Evolutionary conservation across 805 yeast species (phyloP).

Genomic region (Isabelozyma gotoi): DNA sequence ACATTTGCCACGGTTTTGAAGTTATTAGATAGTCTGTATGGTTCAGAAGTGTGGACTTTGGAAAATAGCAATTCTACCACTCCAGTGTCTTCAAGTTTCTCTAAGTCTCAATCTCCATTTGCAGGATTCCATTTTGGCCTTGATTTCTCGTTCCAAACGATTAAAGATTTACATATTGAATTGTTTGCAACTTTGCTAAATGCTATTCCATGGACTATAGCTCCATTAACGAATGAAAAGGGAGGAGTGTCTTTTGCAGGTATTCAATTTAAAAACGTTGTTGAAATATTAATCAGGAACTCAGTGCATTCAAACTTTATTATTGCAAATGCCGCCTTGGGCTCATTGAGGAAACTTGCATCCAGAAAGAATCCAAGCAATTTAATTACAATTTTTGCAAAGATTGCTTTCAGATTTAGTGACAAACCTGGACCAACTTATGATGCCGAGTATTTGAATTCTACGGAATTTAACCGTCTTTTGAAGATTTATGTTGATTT

Average conservation of each 20-base stretch:
- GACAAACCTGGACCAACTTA: slow-evolving; percentile 63
- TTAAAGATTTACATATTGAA: slow-evolving; percentile 47
- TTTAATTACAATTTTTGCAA: slow-evolving; percentile 72
- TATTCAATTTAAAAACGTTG: slow-evolving; percentile 56
- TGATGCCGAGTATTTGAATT: slow-evolving; percentile 57
- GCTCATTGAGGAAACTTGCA: slow-evolving; percentile 65
- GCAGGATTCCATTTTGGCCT: slow-evolving; percentile 41
- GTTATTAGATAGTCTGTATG: slow-evolving; percentile 57
- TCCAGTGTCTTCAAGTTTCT: slow-evolving; percentile 11
- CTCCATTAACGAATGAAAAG: slow-evolving; percentile 25
- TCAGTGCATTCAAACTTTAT: slow-evolving; percentile 63
- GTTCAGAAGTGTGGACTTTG: slow-evolving; percentile 37
- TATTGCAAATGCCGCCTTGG: slow-evolving; percentile 64
- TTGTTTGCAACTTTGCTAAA: slow-evolving; percentile 70
- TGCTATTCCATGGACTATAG: slow-evolving; percentile 64
- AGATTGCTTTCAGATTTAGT: slow-evolving; percentile 75
- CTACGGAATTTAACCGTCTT: slow-evolving; percentile 58
- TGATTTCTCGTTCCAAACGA: slow-evolving; percentile 31
- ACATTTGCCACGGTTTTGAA: slow-evolving; percentile 55
- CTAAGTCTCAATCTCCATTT: slow-evolving; percentile 37
- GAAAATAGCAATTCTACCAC: slow-evolving; percentile 11
- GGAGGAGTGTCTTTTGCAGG: too few relatives aligned
- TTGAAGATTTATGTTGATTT: slow-evolving; percentile 76
- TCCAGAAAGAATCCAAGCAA: slow-evolving; percentile 66
- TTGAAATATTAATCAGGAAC: slow-evolving; percentile 78